Base-by-base conservation (phyloP, 495 filamentous ascomycete species). In the Xylaria intraflava region DNA sequence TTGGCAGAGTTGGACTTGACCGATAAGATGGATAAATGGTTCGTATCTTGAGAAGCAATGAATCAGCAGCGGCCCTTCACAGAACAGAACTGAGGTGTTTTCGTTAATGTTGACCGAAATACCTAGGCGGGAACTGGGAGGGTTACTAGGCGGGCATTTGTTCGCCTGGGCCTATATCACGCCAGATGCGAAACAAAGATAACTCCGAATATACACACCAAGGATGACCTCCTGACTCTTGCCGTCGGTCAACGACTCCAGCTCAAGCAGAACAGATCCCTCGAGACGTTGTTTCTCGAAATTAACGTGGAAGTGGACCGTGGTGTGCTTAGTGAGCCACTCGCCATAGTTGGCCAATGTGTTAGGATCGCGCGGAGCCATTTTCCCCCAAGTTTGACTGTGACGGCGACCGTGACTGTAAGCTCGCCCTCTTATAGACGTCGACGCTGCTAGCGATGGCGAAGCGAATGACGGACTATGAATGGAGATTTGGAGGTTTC, bases 321-420 rank as follows among this genome's bases (percentile, higher is more conserved):
- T 83, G 10, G 88, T 89, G 68, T 96, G 88, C 55, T 78, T 86
- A 20, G 89, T 95, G 19, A 77, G 67, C 78, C 88, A 95, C 42
- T 83, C 80, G 67, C 86, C 81, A 71, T 96, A 94, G 71, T 98
- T 98, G 64, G 88, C 87, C 16, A 93, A 74, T 23, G 92, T 95
- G 65, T 91, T 95, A 12, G 91, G 91, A 69, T 98, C 92, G 61
- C 86, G 80, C n/a, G 78, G 61, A 29, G 77, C 71, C 71, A 81
- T 84, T 45, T 63, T 73, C 46, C 69, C 73, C 46, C 62, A 27
- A 20, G 4, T 48, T 14, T 43, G 16, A 26, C 16, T 46, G 24
- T 36, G 24, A 29, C 5, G 30, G 22, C 35, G 38, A 17, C 17
- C 31, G 26, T 40, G 9, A 38, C 44, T 35, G 44, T 33, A 33